These are phyloP conservation scores for Fusarium brevicatenulatum DNA, from an alignment of 2,329 filamentous ascomycete genomes.

Conservation along the genomic window DNA sequence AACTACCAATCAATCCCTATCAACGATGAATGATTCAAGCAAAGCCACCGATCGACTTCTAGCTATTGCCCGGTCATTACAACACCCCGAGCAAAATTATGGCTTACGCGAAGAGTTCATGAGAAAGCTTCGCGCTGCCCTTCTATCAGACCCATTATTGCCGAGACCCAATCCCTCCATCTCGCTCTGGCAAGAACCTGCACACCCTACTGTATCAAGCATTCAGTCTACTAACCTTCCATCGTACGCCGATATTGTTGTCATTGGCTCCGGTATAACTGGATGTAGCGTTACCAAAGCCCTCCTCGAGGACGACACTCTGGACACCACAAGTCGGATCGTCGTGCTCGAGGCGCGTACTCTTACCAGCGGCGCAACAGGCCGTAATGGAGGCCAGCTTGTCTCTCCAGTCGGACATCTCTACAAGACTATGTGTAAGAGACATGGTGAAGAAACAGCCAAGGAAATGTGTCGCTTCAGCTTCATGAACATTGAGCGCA, in stretches of 20 bases:
- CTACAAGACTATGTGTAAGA: not conserved
- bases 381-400: not conserved
- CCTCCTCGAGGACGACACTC: not conserved
- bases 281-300: not conserved
- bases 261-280: not conserved
- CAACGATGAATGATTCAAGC: not conserved
- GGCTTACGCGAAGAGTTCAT: not conserved
- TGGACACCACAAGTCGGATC: not conserved
- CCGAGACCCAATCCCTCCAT: not conserved
- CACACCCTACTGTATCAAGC: not conserved
- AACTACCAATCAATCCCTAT: fast-evolving
- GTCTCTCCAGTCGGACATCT: not conserved
- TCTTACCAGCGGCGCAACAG: not conserved
- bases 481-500: not conserved
- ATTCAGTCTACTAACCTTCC: not conserved
- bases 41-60: not conserved
- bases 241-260: not conserved
- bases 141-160: not conserved
- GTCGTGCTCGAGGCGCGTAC: not conserved
- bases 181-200: not conserved
- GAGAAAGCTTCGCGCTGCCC: not conserved
- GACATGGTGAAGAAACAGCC: not conserved
- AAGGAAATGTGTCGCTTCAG: not conserved
- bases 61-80: not conserved
- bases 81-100: fast-evolving